These are phyloP conservation scores for Phialemoniopsis sp. DNA, from an alignment of 2,329 filamentous ascomycete genomes.

Conservation along the genomic window DNA sequence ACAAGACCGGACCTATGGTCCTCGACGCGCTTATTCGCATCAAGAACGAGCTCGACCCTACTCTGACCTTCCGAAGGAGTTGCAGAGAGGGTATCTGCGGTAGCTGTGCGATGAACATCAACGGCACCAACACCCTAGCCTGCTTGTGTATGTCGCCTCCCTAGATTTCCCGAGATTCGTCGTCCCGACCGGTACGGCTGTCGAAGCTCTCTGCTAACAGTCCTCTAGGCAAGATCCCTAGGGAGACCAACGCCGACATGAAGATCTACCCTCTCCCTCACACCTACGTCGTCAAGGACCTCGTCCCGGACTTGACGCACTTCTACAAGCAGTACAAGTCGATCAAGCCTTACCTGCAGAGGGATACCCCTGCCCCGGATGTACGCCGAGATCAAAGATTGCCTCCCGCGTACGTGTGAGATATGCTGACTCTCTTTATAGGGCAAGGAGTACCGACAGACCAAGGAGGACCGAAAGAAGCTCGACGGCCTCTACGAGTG, in stretches of 20 bases:
- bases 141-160: slow-evolving; percentile 76
- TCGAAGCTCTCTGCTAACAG: slow-evolving; percentile 18
- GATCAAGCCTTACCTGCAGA: slow-evolving; percentile 97
- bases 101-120: slow-evolving; percentile 99
- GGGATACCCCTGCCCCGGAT: slow-evolving; percentile 77
- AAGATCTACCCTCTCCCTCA: slow-evolving; percentile 98
- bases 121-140: slow-evolving; percentile 95
- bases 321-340: slow-evolving; percentile 99
- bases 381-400: slow-evolving; percentile 39
- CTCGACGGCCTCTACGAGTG: slow-evolving; percentile 98
- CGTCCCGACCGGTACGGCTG: not conserved
- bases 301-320: slow-evolving; percentile 94
- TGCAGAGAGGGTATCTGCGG: slow-evolving; percentile 98
- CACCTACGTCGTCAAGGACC: slow-evolving; percentile 98
- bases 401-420: not conserved
- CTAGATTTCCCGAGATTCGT: not conserved
- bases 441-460: slow-evolving; percentile 91
- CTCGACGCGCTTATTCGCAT: slow-evolving; percentile 94
- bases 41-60: slow-evolving; percentile 98
- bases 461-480: slow-evolving; percentile 89
- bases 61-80: slow-evolving; percentile 90
- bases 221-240: slow-evolving; percentile 79
- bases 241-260: slow-evolving; percentile 72
- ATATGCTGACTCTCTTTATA: slow-evolving; percentile 28
- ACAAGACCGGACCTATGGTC: slow-evolving; percentile 99